phyloP scores from a whole-genome alignment of 2,329 filamentous ascomycete species.

The Tolypocladium inflatum region DNA sequence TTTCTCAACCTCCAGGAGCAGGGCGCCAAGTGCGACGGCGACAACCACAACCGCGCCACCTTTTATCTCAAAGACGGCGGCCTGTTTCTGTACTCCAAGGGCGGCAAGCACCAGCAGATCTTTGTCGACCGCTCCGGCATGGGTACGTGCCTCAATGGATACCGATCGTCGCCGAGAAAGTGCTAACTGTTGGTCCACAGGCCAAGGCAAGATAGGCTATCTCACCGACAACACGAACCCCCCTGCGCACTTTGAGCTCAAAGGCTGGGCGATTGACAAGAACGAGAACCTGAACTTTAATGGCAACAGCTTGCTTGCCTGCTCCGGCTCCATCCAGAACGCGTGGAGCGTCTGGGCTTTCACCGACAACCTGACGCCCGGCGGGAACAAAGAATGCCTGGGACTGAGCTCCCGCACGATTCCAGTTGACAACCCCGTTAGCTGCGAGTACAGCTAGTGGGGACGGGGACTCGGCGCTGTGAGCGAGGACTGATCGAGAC shows the following conservation, averaged over 20 bases:
- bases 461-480: neutral
- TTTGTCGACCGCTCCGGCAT: slow-evolving; percentile 49
- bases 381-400: slow-evolving; percentile 25
- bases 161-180: neutral
- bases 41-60: slow-evolving; percentile 31
- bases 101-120: slow-evolving; percentile 34
- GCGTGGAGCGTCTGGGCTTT: slow-evolving; percentile 31
- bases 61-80: slow-evolving; percentile 38
- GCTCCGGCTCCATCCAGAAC: slow-evolving; percentile 34
- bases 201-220: slow-evolving; percentile 45
- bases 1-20: slow-evolving; percentile 32
- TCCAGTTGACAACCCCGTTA: slow-evolving; percentile 18
- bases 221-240: slow-evolving; percentile 31
- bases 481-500: neutral
- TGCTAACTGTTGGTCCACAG: slow-evolving; percentile 15
- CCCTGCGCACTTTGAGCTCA: slow-evolving; percentile 32
- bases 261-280: slow-evolving; percentile 35
- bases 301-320: slow-evolving; percentile 37
- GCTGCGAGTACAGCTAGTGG: slow-evolving; percentile 23
- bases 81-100: slow-evolving; percentile 36
- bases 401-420: slow-evolving; percentile 22
- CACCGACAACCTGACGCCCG: slow-evolving; percentile 22
- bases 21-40: slow-evolving; percentile 37
- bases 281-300: slow-evolving; percentile 35
- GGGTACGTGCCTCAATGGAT: slow-evolving; percentile 28